phyloP scores from a whole-genome alignment of 345 rosid genomes.

The Sisymbrium altissimum region DNA sequence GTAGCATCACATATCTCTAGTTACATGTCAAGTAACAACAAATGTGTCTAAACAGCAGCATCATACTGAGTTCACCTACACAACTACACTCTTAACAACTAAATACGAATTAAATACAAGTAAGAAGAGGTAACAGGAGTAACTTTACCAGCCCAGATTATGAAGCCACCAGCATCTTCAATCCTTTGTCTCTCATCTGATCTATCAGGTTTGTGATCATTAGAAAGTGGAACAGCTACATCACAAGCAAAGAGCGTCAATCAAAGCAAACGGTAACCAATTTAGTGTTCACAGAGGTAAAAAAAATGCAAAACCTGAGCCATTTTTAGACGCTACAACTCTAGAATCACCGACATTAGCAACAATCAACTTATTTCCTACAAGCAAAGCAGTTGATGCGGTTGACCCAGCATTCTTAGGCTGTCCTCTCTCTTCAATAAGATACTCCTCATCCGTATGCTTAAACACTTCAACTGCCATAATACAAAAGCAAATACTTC shows the following conservation, averaged over 20 bases:
- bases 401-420: conserved; percentile 92
- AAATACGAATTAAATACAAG: not conserved
- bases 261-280: no score
- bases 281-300: not conserved
- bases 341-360: conserved; percentile 98
- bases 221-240: conserved; percentile 86
- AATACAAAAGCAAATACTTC: not conserved
- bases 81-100: not conserved
- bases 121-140: not conserved
- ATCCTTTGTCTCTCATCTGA: conserved; percentile 92
- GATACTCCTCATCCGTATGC: conserved; percentile 82
- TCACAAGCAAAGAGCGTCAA: not conserved
- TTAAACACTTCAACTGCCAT: conserved; percentile 67
- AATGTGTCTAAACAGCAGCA: not conserved
- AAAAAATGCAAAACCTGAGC: conserved; percentile 53
- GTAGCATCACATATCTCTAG: not conserved
- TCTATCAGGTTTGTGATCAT: conserved; percentile 97
- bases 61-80: not conserved
- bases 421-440: conserved; percentile 79
- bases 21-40: not conserved
- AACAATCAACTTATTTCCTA: conserved; percentile 85
- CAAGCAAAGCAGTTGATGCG: conserved; percentile 88
- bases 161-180: conserved; percentile 98
- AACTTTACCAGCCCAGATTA: conserved; percentile 87
- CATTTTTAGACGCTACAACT: conserved; percentile 90